Evolutionary conservation across 495 filamentous ascomycete genomes (phyloP).

Genomic region (Terfezia claveryi): DNA sequence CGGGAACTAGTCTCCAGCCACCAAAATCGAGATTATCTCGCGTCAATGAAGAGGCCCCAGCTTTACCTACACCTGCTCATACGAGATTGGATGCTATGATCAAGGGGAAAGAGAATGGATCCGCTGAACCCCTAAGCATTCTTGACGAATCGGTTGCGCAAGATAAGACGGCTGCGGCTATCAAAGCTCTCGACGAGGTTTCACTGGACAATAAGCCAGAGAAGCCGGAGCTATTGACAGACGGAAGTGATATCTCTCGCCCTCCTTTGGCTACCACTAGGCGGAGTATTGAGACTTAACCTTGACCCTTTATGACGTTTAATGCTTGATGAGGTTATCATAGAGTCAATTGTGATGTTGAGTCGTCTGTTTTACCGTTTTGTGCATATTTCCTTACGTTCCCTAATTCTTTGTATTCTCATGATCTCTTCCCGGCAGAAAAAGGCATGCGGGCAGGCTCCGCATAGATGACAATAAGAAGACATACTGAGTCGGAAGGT

Average conservation of each 20-base stretch:
- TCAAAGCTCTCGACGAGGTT: slow-evolving; percentile 13
- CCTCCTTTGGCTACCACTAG: slow-evolving; percentile 6
- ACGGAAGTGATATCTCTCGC: slow-evolving; percentile 7
- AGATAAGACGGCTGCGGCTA: slow-evolving; percentile 11
- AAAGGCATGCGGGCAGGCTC: no score
- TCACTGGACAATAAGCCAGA: slow-evolving; percentile 7
- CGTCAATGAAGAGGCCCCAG: not conserved
- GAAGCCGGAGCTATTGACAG: slow-evolving; percentile 6
- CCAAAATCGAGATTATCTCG: not conserved
- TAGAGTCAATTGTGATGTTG: not conserved
- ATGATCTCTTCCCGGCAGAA: no score
- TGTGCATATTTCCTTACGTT: no score
- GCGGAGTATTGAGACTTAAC: slow-evolving; percentile 8
- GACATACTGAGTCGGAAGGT: no score
- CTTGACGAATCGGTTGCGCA: slow-evolving; percentile 13
- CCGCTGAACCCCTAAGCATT: slow-evolving; percentile 1
- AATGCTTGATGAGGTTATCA: not conserved
- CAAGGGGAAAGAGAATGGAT: not conserved
- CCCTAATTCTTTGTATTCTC: no score
- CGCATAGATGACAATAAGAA: no score
- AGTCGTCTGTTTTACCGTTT: no score
- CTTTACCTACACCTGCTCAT: not conserved
- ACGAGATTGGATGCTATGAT: not conserved
- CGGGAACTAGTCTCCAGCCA: not conserved
- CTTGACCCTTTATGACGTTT: slow-evolving; percentile 6